phyloP scores from a whole-genome alignment of 306 rosid species.

The Cercis canadensis region DNA sequence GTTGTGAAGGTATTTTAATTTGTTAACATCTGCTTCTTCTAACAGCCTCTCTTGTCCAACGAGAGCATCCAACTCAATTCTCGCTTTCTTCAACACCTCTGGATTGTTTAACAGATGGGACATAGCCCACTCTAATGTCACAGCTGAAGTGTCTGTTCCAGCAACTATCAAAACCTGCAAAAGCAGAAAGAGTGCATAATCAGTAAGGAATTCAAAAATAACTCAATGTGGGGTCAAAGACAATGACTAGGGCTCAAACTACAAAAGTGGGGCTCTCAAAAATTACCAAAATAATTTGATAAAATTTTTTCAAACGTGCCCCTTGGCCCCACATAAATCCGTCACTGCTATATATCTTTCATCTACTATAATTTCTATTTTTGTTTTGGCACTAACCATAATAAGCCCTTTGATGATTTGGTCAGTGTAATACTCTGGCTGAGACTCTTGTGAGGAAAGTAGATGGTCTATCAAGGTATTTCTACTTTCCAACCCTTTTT shows the following conservation, averaged over 20 bases:
- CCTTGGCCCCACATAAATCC: too few species aligned
- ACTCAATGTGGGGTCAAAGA: too few species aligned
- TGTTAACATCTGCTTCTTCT: slow-evolving; percentile 27
- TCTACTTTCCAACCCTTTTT: not conserved
- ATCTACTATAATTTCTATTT: not conserved
- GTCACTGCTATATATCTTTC: too few species aligned
- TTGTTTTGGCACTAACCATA: slow-evolving; percentile 45
- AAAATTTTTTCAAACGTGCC: too few species aligned
- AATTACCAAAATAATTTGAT: too few species aligned
- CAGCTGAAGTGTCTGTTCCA: slow-evolving; percentile 41
- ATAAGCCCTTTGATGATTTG: slow-evolving; percentile 67
- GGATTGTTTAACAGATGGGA: slow-evolving; percentile 37
- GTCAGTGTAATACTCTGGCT: slow-evolving; percentile 62
- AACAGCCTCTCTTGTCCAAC: slow-evolving; percentile 20
- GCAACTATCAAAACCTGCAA: slow-evolving; percentile 41
- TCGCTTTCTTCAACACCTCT: slow-evolving; percentile 25
- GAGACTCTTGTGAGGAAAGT: slow-evolving; percentile 51
- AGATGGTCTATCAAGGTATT: slow-evolving; percentile 62
- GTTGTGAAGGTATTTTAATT: slow-evolving; percentile 31
- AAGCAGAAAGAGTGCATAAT: not conserved
- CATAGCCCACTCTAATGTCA: slow-evolving; percentile 44
- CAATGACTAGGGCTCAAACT: too few species aligned
- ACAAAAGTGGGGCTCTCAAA: too few species aligned
- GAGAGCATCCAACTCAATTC: slow-evolving; percentile 2
- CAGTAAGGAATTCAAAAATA: not conserved